A percentile compares a stretch with the other conserved stretches of the same genome.
phyloP scores from a whole-genome alignment of 129 eudicot genomes.

The Saposhnikovia divaricata region DNA sequence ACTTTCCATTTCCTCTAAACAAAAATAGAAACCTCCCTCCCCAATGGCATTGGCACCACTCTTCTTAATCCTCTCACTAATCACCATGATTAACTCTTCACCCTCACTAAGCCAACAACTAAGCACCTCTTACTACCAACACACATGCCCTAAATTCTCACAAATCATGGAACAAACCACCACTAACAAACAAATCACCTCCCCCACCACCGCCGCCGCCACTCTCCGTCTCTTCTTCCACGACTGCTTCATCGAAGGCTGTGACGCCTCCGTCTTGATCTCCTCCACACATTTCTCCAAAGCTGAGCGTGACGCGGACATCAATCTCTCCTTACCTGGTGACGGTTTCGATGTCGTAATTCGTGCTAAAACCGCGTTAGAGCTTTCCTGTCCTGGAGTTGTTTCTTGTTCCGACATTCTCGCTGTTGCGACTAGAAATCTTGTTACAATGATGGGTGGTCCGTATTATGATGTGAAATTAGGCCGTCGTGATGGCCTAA shows the following conservation, averaged over 20 bases:
- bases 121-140: slow-evolving; percentile 39
- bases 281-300: slow-evolving; percentile 65
- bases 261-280: slow-evolving; percentile 72
- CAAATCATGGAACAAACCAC: slow-evolving; percentile 68
- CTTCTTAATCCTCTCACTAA: slow-evolving; percentile 2
- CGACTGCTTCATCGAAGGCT: slow-evolving; percentile 72
- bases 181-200: slow-evolving; percentile 75
- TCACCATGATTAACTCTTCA: slow-evolving; percentile 17
- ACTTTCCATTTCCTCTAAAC: slow-evolving; percentile 7
- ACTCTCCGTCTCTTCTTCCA: slow-evolving; percentile 92
- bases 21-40: not conserved
- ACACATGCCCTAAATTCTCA: slow-evolving; percentile 55
- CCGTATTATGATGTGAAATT: slow-evolving; percentile 49
- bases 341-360: slow-evolving; percentile 84
- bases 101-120: slow-evolving; percentile 17
- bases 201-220: slow-evolving; percentile 91
- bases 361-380: slow-evolving; percentile 83
- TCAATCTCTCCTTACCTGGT: slow-evolving; percentile 89
- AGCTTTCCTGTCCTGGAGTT: slow-evolving; percentile 70
- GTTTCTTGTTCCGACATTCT: slow-evolving; percentile 86
- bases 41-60: slow-evolving; percentile 7
- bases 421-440: slow-evolving; percentile 61
- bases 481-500: slow-evolving; percentile 50
- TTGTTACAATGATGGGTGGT: slow-evolving; percentile 58
- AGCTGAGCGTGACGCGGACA: slow-evolving; percentile 94